Conservation (phyloP, 2,329 filamentous ascomycete species). For the Trichoderma sp. region DNA sequence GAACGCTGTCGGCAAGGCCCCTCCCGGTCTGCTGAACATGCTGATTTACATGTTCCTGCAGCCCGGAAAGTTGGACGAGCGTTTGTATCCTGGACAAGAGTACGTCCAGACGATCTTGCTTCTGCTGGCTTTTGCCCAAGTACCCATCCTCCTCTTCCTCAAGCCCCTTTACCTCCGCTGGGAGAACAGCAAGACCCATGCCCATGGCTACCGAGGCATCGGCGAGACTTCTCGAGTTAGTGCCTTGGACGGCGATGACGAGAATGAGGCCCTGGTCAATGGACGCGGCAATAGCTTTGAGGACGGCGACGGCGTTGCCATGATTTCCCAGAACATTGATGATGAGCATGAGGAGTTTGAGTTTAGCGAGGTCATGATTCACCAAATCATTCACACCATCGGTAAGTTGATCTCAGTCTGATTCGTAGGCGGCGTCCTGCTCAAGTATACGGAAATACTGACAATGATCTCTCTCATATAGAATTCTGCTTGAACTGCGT, state of each 20-base stretch:
- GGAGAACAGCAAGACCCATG: slow-evolving; percentile 87
- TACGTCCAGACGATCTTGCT: slow-evolving; percentile 74
- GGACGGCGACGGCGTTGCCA: slow-evolving; percentile 76
- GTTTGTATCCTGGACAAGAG: slow-evolving; percentile 75
- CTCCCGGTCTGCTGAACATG: slow-evolving; percentile 95
- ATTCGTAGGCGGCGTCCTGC: not conserved
- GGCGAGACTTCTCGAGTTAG: slow-evolving; percentile 85
- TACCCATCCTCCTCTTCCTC: slow-evolving; percentile 86
- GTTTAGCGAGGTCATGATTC: slow-evolving; percentile 96
- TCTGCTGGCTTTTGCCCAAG: slow-evolving; percentile 77
- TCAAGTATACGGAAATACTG: not conserved
- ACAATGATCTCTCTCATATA: slow-evolving; percentile 32
- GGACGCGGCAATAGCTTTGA: slow-evolving; percentile 57
- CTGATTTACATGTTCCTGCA: slow-evolving; percentile 99
- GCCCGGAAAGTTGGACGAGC: slow-evolving; percentile 70
- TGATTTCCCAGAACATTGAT: slow-evolving; percentile 82
- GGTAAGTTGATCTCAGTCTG: slow-evolving; percentile 53
- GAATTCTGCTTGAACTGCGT: slow-evolving; percentile 99
- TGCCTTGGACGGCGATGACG: slow-evolving; percentile 85
- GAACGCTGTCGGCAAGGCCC: slow-evolving; percentile 57
- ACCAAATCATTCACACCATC: slow-evolving; percentile 98
- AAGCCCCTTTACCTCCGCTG: slow-evolving; percentile 94
- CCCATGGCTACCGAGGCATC: slow-evolving; percentile 86
- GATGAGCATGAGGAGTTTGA: slow-evolving; percentile 96
- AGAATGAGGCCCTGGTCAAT: slow-evolving; percentile 52